Evolutionary conservation across 768 basidiomycete genomes (phyloP), one percentile per base, ranked within the genome.

Genomic region (Tulasnella sp.): DNA sequence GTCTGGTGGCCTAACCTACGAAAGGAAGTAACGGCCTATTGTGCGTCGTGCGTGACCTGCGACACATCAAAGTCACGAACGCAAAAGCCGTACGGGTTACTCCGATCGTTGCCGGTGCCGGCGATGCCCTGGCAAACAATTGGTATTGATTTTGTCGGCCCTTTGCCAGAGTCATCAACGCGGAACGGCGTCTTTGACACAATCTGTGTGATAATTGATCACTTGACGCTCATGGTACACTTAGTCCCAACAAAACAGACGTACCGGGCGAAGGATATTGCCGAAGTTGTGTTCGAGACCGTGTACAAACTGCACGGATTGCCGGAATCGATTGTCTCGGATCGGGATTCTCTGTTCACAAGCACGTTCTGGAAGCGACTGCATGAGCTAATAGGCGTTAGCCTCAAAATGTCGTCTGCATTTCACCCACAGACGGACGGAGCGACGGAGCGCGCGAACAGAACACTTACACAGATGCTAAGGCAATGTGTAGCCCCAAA

Each of bases 351-450:
- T 0, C 61, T 72, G 4, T 77, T 76, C 61, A 75, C 72, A 0
- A 71, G 72, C n/a, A 53, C 42, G 0, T 76, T 76, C 58, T 77
- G 75, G 76, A 46, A 54, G 7, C 63, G 66, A 6, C 61, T 76
- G 0, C 63, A 72, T 57, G 40, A 59, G 37, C 63, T 64, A 6
- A 52, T 72, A 0, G 68, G 69, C 0, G 63, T 64, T 0, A 65
- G 69, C 12, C 63, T 72, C 0, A 45, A 63, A 0, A 68, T 76
- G 68, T 73, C 71, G 0, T 70, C 69, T 0, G 62, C 72, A 0
- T 75, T 67, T 54, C 74, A 76, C 56, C 74, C 74, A 0, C 63
- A 76, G 54, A 71, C 72, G 0, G 72, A 75, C 58, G 72, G 73
- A 0, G 59, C 68, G 0, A 73, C 70, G 0, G 73, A 75, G 55